Evolutionary conservation across 2,329 filamentous ascomycete species (phyloP).

Genomic region (Madurella mycetomatis): DNA sequence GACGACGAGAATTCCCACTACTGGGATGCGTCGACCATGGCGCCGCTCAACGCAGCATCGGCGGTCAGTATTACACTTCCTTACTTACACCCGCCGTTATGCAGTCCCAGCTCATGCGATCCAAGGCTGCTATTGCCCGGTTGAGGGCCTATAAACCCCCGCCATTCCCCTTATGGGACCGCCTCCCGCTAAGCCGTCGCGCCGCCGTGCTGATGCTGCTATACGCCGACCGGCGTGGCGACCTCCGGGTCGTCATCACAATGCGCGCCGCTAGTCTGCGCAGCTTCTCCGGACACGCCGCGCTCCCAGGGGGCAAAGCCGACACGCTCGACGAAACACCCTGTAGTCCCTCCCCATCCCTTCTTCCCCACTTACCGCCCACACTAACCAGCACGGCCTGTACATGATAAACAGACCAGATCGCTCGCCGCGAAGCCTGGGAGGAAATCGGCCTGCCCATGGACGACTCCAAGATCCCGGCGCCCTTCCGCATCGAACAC

Average conservation of each 20-base stretch:
- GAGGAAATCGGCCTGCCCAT: slow-evolving; percentile 90
- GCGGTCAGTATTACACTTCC: slow-evolving; percentile 41
- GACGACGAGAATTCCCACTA: slow-evolving; percentile 45
- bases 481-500: slow-evolving; percentile 79
- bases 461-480: slow-evolving; percentile 62
- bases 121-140: slow-evolving; percentile 54
- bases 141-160: slow-evolving; percentile 58
- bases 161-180: slow-evolving; percentile 58
- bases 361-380: not conserved
- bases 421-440: slow-evolving; percentile 81
- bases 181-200: slow-evolving; percentile 59
- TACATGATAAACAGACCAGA: slow-evolving; percentile 53
- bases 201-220: slow-evolving; percentile 86
- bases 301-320: slow-evolving; percentile 75
- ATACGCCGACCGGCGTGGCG: slow-evolving; percentile 77
- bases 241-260: slow-evolving; percentile 67
- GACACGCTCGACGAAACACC: slow-evolving; percentile 55
- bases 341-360: slow-evolving; percentile 39
- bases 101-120: slow-evolving; percentile 11
- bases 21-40: slow-evolving; percentile 56
- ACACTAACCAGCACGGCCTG: slow-evolving; percentile 12
- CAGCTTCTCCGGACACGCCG: slow-evolving; percentile 75
- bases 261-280: slow-evolving; percentile 61
- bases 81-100: slow-evolving; percentile 2
- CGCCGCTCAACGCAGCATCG: slow-evolving; percentile 50